Evolutionary conservation across 306 rosid species (phyloP).

Genomic region (Herpetospermum pedunculosum): DNA sequence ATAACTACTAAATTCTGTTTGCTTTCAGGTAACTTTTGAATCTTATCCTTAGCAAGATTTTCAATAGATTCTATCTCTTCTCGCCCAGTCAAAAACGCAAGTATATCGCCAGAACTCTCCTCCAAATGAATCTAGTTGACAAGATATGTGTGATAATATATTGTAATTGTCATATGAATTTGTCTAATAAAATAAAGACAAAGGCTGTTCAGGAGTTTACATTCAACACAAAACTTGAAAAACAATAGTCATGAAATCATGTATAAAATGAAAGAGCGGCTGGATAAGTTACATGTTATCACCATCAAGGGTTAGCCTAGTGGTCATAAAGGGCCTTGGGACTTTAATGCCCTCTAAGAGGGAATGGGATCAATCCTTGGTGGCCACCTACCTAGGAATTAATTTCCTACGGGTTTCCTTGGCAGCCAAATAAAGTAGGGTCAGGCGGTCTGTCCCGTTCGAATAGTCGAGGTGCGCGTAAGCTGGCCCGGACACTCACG

Average conservation of each 20-base stretch:
- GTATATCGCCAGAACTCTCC: constrained; percentile 79
- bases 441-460: no score
- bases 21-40: constrained; percentile 51
- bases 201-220: background rate
- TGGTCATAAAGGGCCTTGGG: no score
- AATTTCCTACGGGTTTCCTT: no score
- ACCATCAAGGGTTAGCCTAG: no score
- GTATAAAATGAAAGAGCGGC: background rate
- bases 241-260: background rate
- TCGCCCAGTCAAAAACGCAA: constrained; percentile 84
- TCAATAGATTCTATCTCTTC: constrained; percentile 89
- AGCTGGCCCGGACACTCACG: no score
- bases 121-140: constrained; percentile 60
- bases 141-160: background rate
- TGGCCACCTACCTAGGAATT: no score
- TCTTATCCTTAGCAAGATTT: constrained; percentile 51
- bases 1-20: constrained; percentile 39
- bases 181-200: background rate
- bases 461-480: no score
- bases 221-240: background rate
- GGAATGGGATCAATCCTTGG: no score
- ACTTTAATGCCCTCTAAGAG: no score
- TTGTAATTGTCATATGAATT: background rate
- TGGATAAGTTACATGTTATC: no score
- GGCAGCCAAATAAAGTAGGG: no score